phyloP scores from a whole-genome alignment of 2,329 filamentous ascomycete species.

The Clonostachys sp. region DNA sequence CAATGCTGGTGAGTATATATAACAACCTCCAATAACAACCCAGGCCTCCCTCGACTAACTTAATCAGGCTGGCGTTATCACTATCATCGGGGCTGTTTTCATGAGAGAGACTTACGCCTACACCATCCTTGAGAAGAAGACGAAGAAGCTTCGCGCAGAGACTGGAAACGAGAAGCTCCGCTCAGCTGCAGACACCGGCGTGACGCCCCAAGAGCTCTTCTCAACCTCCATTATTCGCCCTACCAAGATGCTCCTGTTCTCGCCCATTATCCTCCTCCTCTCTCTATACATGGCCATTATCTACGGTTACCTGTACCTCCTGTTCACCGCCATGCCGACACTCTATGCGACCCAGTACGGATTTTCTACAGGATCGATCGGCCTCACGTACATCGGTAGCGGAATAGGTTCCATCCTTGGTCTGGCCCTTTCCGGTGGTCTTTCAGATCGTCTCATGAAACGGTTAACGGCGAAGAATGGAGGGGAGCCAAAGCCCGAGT shows the following conservation, averaged over 20 bases:
- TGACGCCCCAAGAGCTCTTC: too few relatives aligned
- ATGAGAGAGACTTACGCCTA: constrained; percentile 37
- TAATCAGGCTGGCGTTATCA: constrained; percentile 18
- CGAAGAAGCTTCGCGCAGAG: constrained; percentile 30
- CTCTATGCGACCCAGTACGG: constrained; percentile 49
- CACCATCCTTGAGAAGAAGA: constrained; percentile 32
- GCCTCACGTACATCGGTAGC: constrained; percentile 55
- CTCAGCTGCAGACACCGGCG: constrained; percentile 13
- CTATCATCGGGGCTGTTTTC: constrained; percentile 21
- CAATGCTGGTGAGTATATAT: constrained; percentile 28
- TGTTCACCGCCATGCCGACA: constrained; percentile 43
- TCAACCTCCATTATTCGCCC: background rate
- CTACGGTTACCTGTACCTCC: constrained; percentile 42
- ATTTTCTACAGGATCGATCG: constrained; percentile 45
- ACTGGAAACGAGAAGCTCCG: constrained; percentile 28
- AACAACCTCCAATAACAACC: too few relatives aligned
- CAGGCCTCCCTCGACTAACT: background rate
- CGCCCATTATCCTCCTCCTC: background rate
- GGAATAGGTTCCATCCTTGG: constrained; percentile 52
- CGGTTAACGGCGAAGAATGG: constrained; percentile 15
- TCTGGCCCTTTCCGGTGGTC: constrained; percentile 29
- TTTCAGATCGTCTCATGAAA: constrained; percentile 15
- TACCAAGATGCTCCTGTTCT: background rate
- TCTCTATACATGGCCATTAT: constrained; percentile 46
- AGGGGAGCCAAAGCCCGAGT: constrained; percentile 22